Evolutionary conservation across 139 green algal genomes (phyloP), one percentile per base, ranked within the genome.

Genomic region (Edaphochlamys debaryana): DNA sequence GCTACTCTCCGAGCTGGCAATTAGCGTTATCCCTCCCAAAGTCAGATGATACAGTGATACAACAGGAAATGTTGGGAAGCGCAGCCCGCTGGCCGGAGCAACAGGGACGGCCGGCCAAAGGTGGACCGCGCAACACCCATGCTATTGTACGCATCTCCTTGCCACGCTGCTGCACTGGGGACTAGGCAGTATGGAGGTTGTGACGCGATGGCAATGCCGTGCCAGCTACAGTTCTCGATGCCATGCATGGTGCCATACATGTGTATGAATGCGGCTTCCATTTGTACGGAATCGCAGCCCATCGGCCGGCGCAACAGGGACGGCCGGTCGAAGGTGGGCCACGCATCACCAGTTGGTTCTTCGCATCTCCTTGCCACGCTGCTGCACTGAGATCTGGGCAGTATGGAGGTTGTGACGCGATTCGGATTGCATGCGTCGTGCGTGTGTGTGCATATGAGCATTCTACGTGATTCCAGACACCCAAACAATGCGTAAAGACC

Each of bases 401-500:
- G 67, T 63, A 63, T 74, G 83, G 83, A 88, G 83, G 83, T 88
- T 88, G 83, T 88, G 83, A 70, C 80, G 83, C 83, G 56, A 58
- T 74, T 45, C 17, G 23, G 8, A 25, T 36, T 54, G n/a, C 45
- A n/a, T 20, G 15, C 38, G 23, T 70, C 19, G 41, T 56, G 56
- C 45, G 23, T 13, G 30, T 69, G 30, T 17, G n/a, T 19, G 62
- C 63, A 69, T 69, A 23, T 23, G 36, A 42, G 11, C 62, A 34
- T n/a, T 34, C 2, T 13, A 58, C 23, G 4, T 4, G 50, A 58
- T 58, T 58, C n/a, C n/a, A n/a, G n/a, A n/a, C n/a, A n/a, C n/a
- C n/a, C n/a, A n/a, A n/a, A n/a, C n/a, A n/a, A n/a, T n/a, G n/a
- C n/a, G n/a, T n/a, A n/a, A n/a, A n/a, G n/a, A n/a, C n/a, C n/a